These are phyloP conservation scores for Cornus controversa DNA, from an alignment of 148 eudicot species.

Conservation along the genomic window DNA sequence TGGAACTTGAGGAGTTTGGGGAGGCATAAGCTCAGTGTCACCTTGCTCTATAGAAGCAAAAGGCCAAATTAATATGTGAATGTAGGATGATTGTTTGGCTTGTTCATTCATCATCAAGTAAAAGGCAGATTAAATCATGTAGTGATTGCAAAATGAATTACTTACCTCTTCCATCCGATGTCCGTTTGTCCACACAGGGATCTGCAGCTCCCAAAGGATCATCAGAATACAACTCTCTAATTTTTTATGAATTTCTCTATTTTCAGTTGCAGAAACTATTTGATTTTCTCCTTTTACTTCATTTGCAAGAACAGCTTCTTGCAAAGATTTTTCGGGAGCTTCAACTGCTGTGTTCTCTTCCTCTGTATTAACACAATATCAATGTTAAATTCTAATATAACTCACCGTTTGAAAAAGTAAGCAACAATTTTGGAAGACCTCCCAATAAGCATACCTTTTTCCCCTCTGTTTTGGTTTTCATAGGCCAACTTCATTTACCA, in stretches of 20 bases:
- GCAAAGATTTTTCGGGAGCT: slow-evolving; percentile 10
- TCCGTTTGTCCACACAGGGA: background rate
- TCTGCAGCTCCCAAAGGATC: background rate
- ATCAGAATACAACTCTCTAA: slow-evolving; percentile 8
- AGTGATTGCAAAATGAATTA: background rate
- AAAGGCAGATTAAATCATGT: background rate
- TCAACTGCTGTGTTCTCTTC: slow-evolving; percentile 19
- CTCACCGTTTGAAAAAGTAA: too few relatives aligned
- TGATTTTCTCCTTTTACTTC: slow-evolving; percentile 19
- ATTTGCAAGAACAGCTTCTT: slow-evolving; percentile 1
- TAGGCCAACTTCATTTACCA: too few relatives aligned
- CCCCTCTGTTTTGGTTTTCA: too few relatives aligned
- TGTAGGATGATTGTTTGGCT: background rate
- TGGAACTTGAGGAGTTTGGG: background rate
- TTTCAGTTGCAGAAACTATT: slow-evolving; percentile 17
- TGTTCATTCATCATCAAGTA: background rate
- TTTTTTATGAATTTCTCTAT: slow-evolving; percentile 18
- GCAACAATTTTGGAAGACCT: too few relatives aligned
- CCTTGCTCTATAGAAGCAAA: background rate
- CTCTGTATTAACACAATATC: slow-evolving; percentile 13
- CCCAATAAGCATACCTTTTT: too few relatives aligned
- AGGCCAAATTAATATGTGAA: background rate
- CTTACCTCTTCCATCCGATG: slow-evolving; percentile 20
- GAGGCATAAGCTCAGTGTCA: slow-evolving; percentile 10
- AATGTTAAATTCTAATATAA: background rate